Evolutionary conservation across 2,329 filamentous ascomycete species (phyloP).

Genomic region (Venturia pyrina): DNA sequence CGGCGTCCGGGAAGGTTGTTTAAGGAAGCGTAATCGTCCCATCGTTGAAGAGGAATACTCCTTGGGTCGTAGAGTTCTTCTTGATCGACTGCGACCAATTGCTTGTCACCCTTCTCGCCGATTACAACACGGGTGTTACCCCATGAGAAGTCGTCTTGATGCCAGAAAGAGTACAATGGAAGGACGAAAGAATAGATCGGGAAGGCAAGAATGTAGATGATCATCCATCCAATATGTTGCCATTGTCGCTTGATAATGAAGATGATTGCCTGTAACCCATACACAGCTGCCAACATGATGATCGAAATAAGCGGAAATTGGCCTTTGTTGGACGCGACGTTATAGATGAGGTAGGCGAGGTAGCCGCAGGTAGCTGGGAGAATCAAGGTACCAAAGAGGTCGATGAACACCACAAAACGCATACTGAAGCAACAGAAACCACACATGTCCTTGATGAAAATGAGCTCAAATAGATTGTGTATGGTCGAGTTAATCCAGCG

Average conservation of each 20-base stretch:
- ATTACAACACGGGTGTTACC: constrained; percentile 97
- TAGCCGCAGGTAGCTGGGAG: constrained; percentile 84
- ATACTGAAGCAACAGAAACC: constrained; percentile 99
- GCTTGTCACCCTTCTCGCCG: constrained; percentile 83
- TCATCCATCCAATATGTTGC: constrained; percentile 99
- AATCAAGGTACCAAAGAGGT: constrained; percentile 85
- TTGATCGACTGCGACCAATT: constrained; percentile 74
- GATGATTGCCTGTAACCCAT: constrained; percentile 90
- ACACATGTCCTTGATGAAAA: constrained; percentile 85
- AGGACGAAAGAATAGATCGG: constrained; percentile 88
- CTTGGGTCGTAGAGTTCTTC: constrained; percentile 82
- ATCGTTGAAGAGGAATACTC: constrained; percentile 86
- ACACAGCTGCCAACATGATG: constrained; percentile 79
- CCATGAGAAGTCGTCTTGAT: constrained; percentile 98
- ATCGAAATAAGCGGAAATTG: constrained; percentile 81
- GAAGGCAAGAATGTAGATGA: constrained; percentile 94
- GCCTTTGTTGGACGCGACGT: constrained; percentile 56
- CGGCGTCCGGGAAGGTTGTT: constrained; percentile 90
- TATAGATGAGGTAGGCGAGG: constrained; percentile 78
- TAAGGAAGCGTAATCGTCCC: constrained; percentile 85
- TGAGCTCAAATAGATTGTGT: constrained; percentile 87
- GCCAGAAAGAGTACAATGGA: constrained; percentile 98
- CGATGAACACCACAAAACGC: constrained; percentile 92
- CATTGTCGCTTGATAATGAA: constrained; percentile 96
- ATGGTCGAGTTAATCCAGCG: constrained; percentile 99